A percentile compares a stretch with the other conserved stretches of the same genome.
Conservation (phyloP, 371 early-diverging fungal genomes). For the Mortierella sp. region DNA sequence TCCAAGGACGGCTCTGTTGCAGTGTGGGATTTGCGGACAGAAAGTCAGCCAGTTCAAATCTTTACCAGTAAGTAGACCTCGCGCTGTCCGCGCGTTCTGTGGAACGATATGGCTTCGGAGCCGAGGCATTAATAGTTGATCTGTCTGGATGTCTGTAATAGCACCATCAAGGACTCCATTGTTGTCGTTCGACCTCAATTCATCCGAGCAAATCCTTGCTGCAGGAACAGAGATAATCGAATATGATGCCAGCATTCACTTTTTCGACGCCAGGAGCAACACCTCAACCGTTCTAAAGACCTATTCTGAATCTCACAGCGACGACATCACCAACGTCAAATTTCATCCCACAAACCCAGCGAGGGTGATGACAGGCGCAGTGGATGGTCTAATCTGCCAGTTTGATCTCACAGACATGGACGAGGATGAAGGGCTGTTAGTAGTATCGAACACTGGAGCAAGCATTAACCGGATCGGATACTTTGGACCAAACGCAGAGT, state of each 20-base stretch:
- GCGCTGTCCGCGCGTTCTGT: no score
- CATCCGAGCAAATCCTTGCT: conserved; percentile 71
- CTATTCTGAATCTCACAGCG: conserved; percentile 88
- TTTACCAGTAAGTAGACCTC: conserved; percentile 64
- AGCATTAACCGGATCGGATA: conserved; percentile 86
- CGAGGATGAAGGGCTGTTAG: conserved; percentile 89
- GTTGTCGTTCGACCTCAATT: conserved; percentile 77
- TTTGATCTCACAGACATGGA: conserved; percentile 77
- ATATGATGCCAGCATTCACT: conserved; percentile 74
- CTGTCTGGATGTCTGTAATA: conserved; percentile 21
- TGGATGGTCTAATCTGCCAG: conserved; percentile 82
- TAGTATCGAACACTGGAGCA: conserved; percentile 83
- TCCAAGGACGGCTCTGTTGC: conserved; percentile 70
- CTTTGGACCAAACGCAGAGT: conserved; percentile 90
- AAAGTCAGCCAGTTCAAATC: conserved; percentile 61
- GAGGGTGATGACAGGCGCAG: conserved; percentile 74
- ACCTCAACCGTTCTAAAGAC: conserved; percentile 52
- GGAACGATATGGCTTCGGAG: no score
- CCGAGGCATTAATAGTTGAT: no score
- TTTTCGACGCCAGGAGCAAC: conserved; percentile 68
- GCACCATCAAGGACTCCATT: conserved; percentile 60
- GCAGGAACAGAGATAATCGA: conserved; percentile 76
- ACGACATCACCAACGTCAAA: conserved; percentile 91
- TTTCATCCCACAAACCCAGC: conserved; percentile 77
- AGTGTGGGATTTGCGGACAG: conserved; percentile 77